Base-by-base conservation (phyloP, 257 asterid species). In the Nemophila menziesii region DNA sequence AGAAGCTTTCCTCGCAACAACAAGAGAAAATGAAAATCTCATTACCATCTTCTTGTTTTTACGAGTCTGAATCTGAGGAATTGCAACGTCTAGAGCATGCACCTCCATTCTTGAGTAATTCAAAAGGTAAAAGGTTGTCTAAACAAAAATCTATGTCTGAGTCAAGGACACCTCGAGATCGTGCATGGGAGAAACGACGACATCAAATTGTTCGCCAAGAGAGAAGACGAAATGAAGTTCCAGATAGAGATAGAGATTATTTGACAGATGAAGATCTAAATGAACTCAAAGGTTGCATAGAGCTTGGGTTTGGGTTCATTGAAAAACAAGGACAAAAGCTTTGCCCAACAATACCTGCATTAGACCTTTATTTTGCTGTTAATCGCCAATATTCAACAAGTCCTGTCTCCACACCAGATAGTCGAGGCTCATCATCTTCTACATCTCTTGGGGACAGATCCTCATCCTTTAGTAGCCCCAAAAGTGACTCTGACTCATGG, bases 281-380 rank as follows among this genome's bases (percentile, higher is more conserved):
- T 4, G 95, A 85, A 74, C 75, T 80, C 2, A 85, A 71, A 56
- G 95, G 93, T 4, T 78, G 83, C 69, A 85, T 85, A 20, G 93
- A 85, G 53, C 52, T 85, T 13, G 95, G 95, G 15, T 85, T 85
- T 44, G 95, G 95, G 0, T 85, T 85, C 60, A 78, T 80, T 0
- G 92, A 80, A 47, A 76, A 78, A 47, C 64, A 75, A 36, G 93
- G 87, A 3, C 87, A 78, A 40, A 47, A 60, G 5, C 58, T 85
- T 4, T 75, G 92, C 63, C 58, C 63, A 46, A 80, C 93, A 8
- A 58, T 85, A 46, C 95, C 95, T 0, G 95, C 95, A 0, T 66
- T 85, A 13, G 95, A 85, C 54, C 85, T 85, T 9, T 85, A 80
- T 39, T 80, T 85, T 21, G 85, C 92, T 2, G 93, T 85, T 22